Evolutionary conservation across 2,329 filamentous ascomycete genomes (phyloP), one percentile per base, ranked within the genome.

Genomic region (Aurifilum marmelostoma): DNA sequence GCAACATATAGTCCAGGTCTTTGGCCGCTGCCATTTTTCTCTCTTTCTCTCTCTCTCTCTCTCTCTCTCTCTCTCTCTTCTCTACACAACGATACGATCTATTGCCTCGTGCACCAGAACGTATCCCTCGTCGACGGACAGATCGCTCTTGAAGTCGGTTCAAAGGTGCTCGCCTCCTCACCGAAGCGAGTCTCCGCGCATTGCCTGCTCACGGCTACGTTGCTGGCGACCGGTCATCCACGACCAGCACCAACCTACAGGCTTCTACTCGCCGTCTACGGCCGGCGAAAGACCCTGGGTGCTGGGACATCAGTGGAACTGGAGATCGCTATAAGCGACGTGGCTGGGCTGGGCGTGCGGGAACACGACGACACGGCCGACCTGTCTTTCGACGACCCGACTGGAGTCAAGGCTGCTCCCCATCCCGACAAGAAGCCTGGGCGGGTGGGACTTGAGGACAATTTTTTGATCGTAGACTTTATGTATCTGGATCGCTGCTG

Each of bases 221-320:
- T 43, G 41, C 63, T 66, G 27, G 14, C 63, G 47, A 69, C 67
- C 67, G 41, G 67, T 66, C 24, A 14, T 50, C 3, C 67, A 54
- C 67, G 56, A 54, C 63, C 63, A 66, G 67, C 67, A 50, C 67
- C 67, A 56, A n/a, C 11, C 54, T 54, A 66, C 63, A 69, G 67
- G 67, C 67, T 59, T 66, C 67, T 69, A 63, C 67, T 47, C 67
- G 58, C 14, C 43, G 67, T 39, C 67, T 39, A 63, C 67, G 67
- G 63, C 65, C 58, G 63, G 47, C 67, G 67, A 63, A 66, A 69
- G 67, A 66, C 67, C 67, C 67, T 69, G 67, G 67, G 67, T 47
- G 67, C 67, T 58, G 58, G 67, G 59, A 27, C 66, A 47, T 43
- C 21, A 52, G 67, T 65, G 65, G 52, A 43, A 66, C 67, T 69